These are phyloP conservation scores for Euphorbia tirucalli DNA, from an alignment of 345 rosid genomes.

Conservation along the genomic window DNA sequence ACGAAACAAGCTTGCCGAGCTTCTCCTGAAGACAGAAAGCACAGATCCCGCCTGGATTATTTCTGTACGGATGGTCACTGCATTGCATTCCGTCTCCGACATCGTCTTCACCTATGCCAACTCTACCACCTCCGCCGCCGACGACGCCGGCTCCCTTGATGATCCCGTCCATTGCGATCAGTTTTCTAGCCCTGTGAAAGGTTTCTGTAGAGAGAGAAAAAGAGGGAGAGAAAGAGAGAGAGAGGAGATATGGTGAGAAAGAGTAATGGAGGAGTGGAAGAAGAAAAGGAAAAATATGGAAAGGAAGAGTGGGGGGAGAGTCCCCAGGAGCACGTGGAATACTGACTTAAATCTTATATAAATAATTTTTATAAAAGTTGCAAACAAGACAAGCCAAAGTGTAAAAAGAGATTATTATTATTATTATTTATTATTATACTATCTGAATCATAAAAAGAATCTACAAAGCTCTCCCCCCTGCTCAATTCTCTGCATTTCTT, in stretches of 20 bases:
- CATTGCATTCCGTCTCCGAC: constrained; percentile 87
- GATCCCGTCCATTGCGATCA: constrained; percentile 27
- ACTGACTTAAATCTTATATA: constrained; percentile 31
- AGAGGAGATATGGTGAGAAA: constrained; percentile 28
- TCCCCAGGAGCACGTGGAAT: constrained; percentile 33
- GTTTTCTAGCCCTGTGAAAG: no score
- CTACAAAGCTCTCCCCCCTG: no score
- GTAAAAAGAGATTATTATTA: neutral
- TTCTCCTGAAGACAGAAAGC: constrained; percentile 97
- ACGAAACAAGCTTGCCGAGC: constrained; percentile 93
- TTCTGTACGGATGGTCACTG: constrained; percentile 65
- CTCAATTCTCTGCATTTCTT: no score
- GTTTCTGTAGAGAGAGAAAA: constrained; percentile 13
- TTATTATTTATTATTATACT: no score
- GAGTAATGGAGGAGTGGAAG: constrained; percentile 35
- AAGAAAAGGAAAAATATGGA: constrained; percentile 8
- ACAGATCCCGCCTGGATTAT: constrained; percentile 96
- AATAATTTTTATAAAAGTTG: constrained; percentile 12
- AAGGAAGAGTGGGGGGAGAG: constrained; percentile 23
- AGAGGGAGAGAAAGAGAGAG: constrained; percentile 15
- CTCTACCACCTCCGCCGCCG: constrained; percentile 18
- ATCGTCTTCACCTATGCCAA: constrained; percentile 55
- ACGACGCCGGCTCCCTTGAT: constrained; percentile 27
- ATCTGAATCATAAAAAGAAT: no score
- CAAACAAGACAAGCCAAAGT: constrained; percentile 19